These are phyloP conservation scores for Sarcomyxa edulis DNA, from an alignment of 768 basidiomycete species.

Conservation along the genomic window DNA sequence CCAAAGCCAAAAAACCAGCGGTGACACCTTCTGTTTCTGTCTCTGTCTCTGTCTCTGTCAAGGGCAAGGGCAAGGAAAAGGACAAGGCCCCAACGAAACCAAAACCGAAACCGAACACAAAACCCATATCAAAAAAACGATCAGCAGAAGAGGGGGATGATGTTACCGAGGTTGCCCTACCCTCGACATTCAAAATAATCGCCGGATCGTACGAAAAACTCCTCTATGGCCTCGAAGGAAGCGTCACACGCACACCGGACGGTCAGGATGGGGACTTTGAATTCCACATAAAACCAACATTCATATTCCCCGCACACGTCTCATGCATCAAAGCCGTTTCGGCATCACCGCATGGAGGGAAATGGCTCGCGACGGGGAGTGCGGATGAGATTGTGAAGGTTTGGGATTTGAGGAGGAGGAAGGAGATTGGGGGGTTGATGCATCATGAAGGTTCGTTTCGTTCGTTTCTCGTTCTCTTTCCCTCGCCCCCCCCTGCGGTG, in stretches of 20 bases:
- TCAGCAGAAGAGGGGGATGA: slow-evolving; percentile 4
- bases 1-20: slow-evolving; percentile 6
- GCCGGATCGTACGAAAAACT: slow-evolving; percentile 97
- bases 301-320: slow-evolving; percentile 96
- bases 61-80: slow-evolving; percentile 20
- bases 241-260: slow-evolving; percentile 31
- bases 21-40: not conserved
- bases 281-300: slow-evolving; percentile 65
- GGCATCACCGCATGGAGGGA: slow-evolving; percentile 83
- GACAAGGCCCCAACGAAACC: slow-evolving; percentile 3
- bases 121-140: not conserved
- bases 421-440: slow-evolving; percentile 93
- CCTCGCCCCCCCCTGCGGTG: too few species aligned
- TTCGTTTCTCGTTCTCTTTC: not conserved
- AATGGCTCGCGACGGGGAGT: slow-evolving; percentile 94
- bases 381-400: slow-evolving; percentile 97
- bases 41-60: slow-evolving; percentile 14
- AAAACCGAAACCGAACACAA: not conserved
- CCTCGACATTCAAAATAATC: slow-evolving; percentile 75
- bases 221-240: slow-evolving; percentile 83
- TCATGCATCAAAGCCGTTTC: slow-evolving; percentile 90
- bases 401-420: slow-evolving; percentile 88
- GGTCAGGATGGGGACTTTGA: slow-evolving; percentile 25
- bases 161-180: slow-evolving; percentile 29
- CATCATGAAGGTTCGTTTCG: slow-evolving; percentile 78